Evolutionary conservation across 306 rosid species (phyloP).

Genomic region (Cucurbita moschata): DNA sequence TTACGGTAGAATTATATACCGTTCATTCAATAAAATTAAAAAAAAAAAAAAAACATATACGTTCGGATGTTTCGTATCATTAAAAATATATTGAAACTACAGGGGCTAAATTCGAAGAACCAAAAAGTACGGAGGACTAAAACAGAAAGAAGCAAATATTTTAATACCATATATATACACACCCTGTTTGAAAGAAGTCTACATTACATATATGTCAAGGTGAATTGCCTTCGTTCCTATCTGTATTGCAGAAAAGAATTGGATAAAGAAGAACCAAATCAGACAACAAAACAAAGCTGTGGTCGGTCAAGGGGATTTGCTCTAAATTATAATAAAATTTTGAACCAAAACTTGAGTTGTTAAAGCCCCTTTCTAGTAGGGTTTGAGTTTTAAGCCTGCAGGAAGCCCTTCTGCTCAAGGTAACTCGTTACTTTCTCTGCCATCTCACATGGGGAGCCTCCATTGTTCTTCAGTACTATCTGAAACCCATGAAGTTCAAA

Average conservation of each 20-base stretch:
- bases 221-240: neutral
- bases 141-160: no score
- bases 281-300: neutral
- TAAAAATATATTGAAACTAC: no score
- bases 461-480: slow-evolving; percentile 38
- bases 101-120: no score
- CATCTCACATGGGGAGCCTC: slow-evolving; percentile 50
- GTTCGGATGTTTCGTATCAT: no score
- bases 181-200: neutral
- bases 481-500: slow-evolving; percentile 5
- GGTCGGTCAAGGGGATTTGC: neutral
- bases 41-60: no score
- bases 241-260: neutral
- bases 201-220: neutral
- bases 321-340: neutral
- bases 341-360: neutral
- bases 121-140: no score
- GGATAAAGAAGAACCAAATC: neutral
- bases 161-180: no score
- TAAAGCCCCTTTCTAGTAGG: neutral
- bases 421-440: slow-evolving; percentile 41
- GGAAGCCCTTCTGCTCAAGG: slow-evolving; percentile 48
- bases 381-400: slow-evolving; percentile 20
- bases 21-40: no score
- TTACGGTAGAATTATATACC: no score